phyloP scores from a whole-genome alignment of 2,329 filamentous ascomycete genomes.

The Beauveria sp. region DNA sequence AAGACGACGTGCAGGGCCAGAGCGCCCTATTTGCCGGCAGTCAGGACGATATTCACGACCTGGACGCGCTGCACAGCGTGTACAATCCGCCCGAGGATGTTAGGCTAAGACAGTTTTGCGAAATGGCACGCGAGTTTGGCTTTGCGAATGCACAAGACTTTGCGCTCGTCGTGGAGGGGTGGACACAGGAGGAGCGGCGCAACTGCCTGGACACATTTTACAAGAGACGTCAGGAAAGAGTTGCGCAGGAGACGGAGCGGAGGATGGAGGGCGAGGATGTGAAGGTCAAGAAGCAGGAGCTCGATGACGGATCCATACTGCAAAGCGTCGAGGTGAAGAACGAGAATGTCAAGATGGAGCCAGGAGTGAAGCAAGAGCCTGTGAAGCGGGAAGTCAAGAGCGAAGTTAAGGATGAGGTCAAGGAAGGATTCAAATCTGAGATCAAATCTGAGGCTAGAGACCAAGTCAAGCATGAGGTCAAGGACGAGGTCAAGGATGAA shows the following conservation, averaged over 20 bases:
- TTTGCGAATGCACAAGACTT: constrained; percentile 74
- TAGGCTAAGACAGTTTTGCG: constrained; percentile 76
- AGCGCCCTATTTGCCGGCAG: constrained; percentile 52
- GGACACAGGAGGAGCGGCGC: constrained; percentile 76
- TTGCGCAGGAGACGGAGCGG: constrained; percentile 25
- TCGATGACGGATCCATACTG: neutral
- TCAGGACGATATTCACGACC: constrained; percentile 24
- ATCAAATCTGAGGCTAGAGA: constrained; percentile 12
- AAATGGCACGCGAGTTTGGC: constrained; percentile 74
- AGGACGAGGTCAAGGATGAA: constrained; percentile 4
- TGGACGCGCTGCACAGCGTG: constrained; percentile 25
- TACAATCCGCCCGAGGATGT: constrained; percentile 72
- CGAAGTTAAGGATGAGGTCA: constrained; percentile 6
- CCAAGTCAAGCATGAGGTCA: constrained; percentile 9
- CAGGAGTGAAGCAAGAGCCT: neutral
- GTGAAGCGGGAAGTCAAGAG: constrained; percentile 3
- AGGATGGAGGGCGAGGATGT: constrained; percentile 3
- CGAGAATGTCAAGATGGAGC: neutral
- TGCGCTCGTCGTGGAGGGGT: constrained; percentile 80
- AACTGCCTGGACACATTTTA: constrained; percentile 80
- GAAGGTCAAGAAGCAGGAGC: constrained; percentile 4
- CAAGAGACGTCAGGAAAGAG: constrained; percentile 49
- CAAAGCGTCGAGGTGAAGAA: constrained; percentile 7
- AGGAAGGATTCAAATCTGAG: constrained; percentile 3
- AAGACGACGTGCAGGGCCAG: constrained; percentile 33